Base-by-base conservation (phyloP, 176 grass and related monocot species). In the Typha latifolia region DNA sequence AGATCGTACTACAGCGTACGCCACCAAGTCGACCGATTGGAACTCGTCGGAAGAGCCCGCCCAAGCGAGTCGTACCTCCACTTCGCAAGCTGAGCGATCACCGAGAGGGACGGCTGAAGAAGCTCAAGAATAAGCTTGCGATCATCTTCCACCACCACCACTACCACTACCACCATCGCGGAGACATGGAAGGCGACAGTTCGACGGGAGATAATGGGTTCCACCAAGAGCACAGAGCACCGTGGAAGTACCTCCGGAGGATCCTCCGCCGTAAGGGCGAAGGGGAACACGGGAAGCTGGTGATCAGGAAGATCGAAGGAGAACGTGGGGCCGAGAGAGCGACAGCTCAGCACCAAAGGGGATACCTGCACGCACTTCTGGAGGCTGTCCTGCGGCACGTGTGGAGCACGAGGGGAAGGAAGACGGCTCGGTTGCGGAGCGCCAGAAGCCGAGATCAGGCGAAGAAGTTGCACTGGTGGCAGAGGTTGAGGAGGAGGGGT, bases 381-480 rank as follows among this genome's bases (percentile, higher is more conserved):
- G 72, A 14, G 18, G 57, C 55, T 16, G 12, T 87, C 62, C 26
- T 79, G 59, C 47, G 4, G 57, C 84, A 90, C 20, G 15, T 83
- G 27, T 62, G 31, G 57, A 53, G 49, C 48, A 71, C 47, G 64
- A 57, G 63, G 52, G 55, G 21, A 18, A 9, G 8, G 62, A 83
- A 34, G 79, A 59, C 47, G 4, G 24, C 13, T 12, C 49, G 66
- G 49, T 37, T 49, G 69, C 23, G 21, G 47, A 68, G 75, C 49
- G 51, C 3, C 7, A 63, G 14, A 0, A 85, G 47, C 59, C 23
- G 73, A 51, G 20, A 13, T 29, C 75, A 49, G 43, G 77, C 50
- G 5, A 90, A 81, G 20, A 87, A 88, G 63, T n/a, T 81, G 61
- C 53, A 75, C 14, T 96, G 84, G 84, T 88, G 80, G 82, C 79